phyloP scores from a whole-genome alignment of 345 rosid genomes.

The Eucalyptus cloeziana region DNA sequence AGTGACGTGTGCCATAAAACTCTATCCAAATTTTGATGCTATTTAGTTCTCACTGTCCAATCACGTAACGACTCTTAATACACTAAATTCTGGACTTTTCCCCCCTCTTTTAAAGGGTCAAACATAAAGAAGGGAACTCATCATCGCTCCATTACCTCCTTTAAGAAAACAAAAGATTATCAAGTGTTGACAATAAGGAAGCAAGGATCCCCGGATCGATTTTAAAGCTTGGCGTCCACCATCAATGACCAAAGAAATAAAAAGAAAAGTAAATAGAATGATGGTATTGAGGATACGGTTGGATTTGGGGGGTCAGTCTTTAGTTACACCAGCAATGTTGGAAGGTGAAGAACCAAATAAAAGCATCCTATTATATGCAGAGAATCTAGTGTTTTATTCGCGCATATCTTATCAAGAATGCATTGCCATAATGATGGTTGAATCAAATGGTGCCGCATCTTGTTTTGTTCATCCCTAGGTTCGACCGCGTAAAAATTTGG shows the following conservation, averaged over 20 bases:
- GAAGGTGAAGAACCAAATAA: not conserved
- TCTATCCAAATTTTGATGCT: not conserved
- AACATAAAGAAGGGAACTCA: not conserved
- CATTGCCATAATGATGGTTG: not conserved
- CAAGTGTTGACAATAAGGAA: constrained; percentile 2
- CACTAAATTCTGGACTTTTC: not conserved
- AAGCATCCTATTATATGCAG: not conserved
- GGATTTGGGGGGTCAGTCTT: constrained; percentile 15
- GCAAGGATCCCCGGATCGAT: not conserved
- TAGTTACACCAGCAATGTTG: not conserved
- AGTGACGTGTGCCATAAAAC: not conserved
- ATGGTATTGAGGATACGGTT: constrained; percentile 12
- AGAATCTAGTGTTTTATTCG: not conserved
- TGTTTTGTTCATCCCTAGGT: not conserved
- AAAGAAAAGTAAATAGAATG: not conserved
- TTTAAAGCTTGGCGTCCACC: not conserved
- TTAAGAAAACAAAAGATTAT: not conserved
- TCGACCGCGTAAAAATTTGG: not conserved
- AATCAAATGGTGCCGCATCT: not conserved
- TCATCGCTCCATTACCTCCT: not conserved
- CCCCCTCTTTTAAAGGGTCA: not conserved
- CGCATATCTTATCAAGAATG: not conserved
- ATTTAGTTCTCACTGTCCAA: not conserved
- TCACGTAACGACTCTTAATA: not conserved
- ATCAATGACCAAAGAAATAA: not conserved